A percentile compares a stretch with the other conserved stretches of the same genome.
Evolutionary conservation across 345 rosid genomes (phyloP).

Genomic region (Limnanthes douglasii): DNA sequence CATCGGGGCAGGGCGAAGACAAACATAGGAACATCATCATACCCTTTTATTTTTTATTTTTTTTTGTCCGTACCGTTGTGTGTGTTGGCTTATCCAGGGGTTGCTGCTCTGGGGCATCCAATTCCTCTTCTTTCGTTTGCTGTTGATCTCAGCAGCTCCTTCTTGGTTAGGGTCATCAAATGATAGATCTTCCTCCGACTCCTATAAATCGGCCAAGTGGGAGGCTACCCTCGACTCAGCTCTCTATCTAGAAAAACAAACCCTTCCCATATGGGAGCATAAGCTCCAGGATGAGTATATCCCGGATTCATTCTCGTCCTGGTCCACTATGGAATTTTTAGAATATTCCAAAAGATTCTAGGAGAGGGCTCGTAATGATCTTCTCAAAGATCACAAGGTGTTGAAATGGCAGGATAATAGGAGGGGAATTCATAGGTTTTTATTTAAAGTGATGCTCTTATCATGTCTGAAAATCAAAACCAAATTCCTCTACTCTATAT

Average conservation of each 20-base stretch:
- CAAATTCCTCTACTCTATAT: neutral
- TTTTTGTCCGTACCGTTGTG: too few species aligned
- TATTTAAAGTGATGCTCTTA: neutral
- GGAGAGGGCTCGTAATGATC: constrained; percentile 10
- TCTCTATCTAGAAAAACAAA: constrained; percentile 1
- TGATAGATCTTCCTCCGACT: neutral
- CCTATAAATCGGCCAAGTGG: neutral
- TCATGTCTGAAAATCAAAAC: constrained; percentile 3
- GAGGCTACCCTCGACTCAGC: constrained; percentile 2
- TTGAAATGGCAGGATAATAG: neutral
- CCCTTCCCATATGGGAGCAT: neutral
- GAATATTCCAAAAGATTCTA: constrained; percentile 4
- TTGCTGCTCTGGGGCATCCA: too few species aligned
- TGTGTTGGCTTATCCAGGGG: too few species aligned
- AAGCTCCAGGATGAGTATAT: constrained; percentile 4
- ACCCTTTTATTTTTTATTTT: too few species aligned
- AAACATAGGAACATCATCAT: too few species aligned
- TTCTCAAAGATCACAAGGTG: constrained; percentile 5
- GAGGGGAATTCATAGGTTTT: neutral
- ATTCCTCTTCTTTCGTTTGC: neutral
- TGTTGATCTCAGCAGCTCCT: neutral
- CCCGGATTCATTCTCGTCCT: constrained; percentile 3
- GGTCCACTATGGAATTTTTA: constrained; percentile 6
- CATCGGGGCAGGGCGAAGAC: too few species aligned
- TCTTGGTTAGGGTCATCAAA: neutral